Percentiles rank a stretch among this genome's conserved stretches.
phyloP scores from a whole-genome alignment of 192 early-diverging fungal genomes.

The Gonapodya prolifera region DNA sequence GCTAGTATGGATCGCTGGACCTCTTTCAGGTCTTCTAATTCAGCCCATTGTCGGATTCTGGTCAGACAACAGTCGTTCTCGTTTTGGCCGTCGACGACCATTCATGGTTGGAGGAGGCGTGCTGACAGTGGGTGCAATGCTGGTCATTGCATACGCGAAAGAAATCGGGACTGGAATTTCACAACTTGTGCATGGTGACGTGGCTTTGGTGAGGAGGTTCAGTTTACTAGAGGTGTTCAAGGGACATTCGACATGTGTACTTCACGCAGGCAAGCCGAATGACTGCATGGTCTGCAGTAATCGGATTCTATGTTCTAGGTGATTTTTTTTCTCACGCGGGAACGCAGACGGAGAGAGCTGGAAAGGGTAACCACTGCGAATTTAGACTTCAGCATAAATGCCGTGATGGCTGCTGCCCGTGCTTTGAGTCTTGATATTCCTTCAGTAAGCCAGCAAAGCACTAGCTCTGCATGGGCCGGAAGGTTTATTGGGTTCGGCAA shows the following conservation, averaged over 20 bases:
- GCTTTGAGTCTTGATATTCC: constrained; percentile 77
- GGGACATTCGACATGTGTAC: no score
- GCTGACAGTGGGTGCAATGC: constrained; percentile 50
- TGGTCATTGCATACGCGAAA: constrained; percentile 58
- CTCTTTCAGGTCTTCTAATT: constrained; percentile 51
- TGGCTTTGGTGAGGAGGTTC: no score
- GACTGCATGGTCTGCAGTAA: no score
- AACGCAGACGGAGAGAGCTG: no score
- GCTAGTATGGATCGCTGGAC: constrained; percentile 89
- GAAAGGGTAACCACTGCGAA: no score
- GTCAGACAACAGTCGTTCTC: constrained; percentile 59
- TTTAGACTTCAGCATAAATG: constrained; percentile 90
- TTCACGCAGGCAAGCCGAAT: no score
- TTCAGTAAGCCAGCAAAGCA: constrained; percentile 65
- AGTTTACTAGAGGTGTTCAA: no score
- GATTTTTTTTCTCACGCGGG: no score
- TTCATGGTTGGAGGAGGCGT: constrained; percentile 62
- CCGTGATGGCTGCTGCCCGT: constrained; percentile 68
- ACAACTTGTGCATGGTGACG: no score
- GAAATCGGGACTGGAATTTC: no score
- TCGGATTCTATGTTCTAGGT: no score
- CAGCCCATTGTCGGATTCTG: constrained; percentile 72
- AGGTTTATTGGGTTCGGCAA: constrained; percentile 76
- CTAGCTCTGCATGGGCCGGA: constrained; percentile 71
- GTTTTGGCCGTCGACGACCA: constrained; percentile 68